Base-by-base conservation (phyloP, 2,329 filamentous ascomycete genomes). In the Zasmidium cellare region DNA sequence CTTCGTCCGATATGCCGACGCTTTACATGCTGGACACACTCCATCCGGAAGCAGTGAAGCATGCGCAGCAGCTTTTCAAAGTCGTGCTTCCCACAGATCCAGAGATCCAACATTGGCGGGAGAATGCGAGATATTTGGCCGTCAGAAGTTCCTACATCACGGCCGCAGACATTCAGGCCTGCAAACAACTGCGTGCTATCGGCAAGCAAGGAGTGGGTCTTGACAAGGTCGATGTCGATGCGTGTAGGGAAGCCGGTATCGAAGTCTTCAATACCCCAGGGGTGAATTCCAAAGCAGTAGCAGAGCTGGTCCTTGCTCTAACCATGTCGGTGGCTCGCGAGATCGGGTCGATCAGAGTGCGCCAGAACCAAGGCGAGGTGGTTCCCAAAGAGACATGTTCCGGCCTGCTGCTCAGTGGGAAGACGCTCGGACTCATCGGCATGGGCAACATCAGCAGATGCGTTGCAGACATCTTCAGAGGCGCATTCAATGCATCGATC, bases 131-230 rank as follows among this genome's bases (percentile, higher is more conserved):
- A 2, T 76, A 73, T 9, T 65, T 80, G 1, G 61, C 80, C 1
- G 69, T 80, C 28, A 70, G 74, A 31, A 67, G 69, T 0, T 76
- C 75, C 0, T 65, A 66, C 9, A 46, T 70, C 31, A 61, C 58
- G 16, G 53, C 59, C 18, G 58, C 24, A 1, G 69, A 73, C 19
- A 50, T 73, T n/a, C 55, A 55, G 1, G 38, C 61, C 28, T 61
- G 67, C 19, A 63, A 63, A 14, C 52, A 73, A 5, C 67, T 81
- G 0, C 62, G 70, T 9, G 78, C 77, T 2, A 75, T 80, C 35
- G 76, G 76, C 55, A 80, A 81, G 65, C 79, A 80, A 28, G 79
- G 79, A 1, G 77, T 78, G 9, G 78, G 78, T 0, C 74, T 79
- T 38, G 77, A 81, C 56, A 79, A 77, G 53, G 79, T 79, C 28